Base-by-base conservation (phyloP, 2,329 filamentous ascomycete genomes). In the Fusarium domesticum region DNA sequence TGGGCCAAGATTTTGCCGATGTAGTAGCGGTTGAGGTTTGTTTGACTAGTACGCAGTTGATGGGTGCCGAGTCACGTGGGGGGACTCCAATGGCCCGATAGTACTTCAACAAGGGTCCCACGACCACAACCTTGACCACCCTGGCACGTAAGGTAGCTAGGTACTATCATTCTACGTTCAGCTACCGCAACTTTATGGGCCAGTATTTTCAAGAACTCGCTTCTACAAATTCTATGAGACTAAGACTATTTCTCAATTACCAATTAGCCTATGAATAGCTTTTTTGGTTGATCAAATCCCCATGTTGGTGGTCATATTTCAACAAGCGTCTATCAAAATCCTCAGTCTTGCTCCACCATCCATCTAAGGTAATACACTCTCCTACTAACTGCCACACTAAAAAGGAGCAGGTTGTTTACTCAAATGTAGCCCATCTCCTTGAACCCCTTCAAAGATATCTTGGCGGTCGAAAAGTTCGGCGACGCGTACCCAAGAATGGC, bases 41-140 rank as follows among this genome's bases (percentile, higher is more conserved):
- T 49, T 56, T 31, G 19, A 32, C 37, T 47, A 28, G 8, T 6
- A 28, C 8, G 14, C 33, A 15, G 30, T 18, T 36, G 18, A 50
- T 47, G 23, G 23, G 23, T 52, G 31, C 50, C 50, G 50, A 50
- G 53, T 63, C 60, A 63, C 60, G 60, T 63, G 60, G n/a, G n/a
- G n/a, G n/a, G n/a, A n/a, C n/a, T n/a, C n/a, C n/a, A n/a, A n/a
- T n/a, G n/a, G n/a, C n/a, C n/a, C n/a, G n/a, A n/a, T n/a, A n/a
- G n/a, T n/a, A n/a, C n/a, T n/a, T n/a, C n/a, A n/a, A 23, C 10
- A 23, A 23, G 20, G 20, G 20, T 23, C n/a, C n/a, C n/a, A n/a
- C n/a, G n/a, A n/a, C n/a, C n/a, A n/a, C n/a, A n/a, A n/a, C n/a
- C n/a, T n/a, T n/a, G n/a, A n/a, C n/a, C n/a, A n/a, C n/a, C n/a